Base-by-base conservation (phyloP, 2,329 filamentous ascomycete species). In the Aureobasidium sp. region DNA sequence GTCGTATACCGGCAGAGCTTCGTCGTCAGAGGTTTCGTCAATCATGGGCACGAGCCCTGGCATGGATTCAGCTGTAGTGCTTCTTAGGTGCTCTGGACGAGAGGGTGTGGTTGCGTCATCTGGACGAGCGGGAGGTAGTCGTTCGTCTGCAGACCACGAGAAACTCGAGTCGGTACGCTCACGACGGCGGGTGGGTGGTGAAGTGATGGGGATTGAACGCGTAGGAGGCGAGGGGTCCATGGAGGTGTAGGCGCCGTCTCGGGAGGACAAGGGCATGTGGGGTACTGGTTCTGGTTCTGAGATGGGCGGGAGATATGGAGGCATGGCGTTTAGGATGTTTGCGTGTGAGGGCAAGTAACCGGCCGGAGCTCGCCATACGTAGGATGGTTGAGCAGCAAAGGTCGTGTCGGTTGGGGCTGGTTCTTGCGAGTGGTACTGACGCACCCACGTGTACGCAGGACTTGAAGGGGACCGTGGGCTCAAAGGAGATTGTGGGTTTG, bases 1-100 rank as follows among this genome's bases (percentile, higher is more conserved):
- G 10, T 58, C 55, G 6, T 58, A 58, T n/a, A 38, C 33, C 5
- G 55, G 55, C 55, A 49, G n/a, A 19, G 17, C 15, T n/a, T 58
- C 55, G 8, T 49, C 42, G 2, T 31, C 55, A 40, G 37, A 21
- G 7, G 38, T 43, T 21, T 35, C 38, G 5, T 25, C 17, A 29
- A 47, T n/a, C 0, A 57, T 57, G 10, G 29, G 29, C 3, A 40
- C n/a, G 13, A 17, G 33, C 1, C 19, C 21, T 4, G 55, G 43
- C 55, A 57, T 45, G 2, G 53, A 57, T 40, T 33, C 15, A 19
- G 55, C 25, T 9, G 51, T 55, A 4, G 7, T 27, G 15, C 35
- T 29, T 40, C 49, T 40, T 4, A 13, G 2, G 7, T 17, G 5
- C n/a, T 15, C 23, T 54, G 38, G 4, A 13, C 17, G 25, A 2